These are phyloP conservation scores for Corylus avellana DNA, from an alignment of 306 rosid species.

Conservation along the genomic window DNA sequence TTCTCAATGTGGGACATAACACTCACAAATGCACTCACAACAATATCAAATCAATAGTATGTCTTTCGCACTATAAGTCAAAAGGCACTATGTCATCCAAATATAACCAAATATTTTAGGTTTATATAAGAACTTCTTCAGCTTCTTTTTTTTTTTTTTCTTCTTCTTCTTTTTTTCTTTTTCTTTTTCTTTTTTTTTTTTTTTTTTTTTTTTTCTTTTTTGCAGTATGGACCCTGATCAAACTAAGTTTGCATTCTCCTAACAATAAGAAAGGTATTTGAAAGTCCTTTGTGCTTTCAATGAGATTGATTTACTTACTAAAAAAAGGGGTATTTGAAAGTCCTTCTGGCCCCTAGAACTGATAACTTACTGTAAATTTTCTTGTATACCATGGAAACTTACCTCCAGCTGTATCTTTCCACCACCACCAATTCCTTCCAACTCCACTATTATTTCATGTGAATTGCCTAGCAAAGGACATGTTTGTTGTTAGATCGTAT, in stretches of 20 bases:
- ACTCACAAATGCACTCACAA: no score
- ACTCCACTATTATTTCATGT: constrained; percentile 76
- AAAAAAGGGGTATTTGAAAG: not conserved
- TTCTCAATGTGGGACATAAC: no score
- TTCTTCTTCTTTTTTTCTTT: no score
- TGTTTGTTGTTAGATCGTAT: constrained; percentile 18
- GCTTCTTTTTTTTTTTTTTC: no score
- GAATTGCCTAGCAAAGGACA: constrained; percentile 60
- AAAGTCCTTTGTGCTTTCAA: no score
- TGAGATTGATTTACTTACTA: no score
- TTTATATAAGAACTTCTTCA: not conserved
- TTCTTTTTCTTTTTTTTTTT: not conserved
- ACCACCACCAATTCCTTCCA: constrained; percentile 99
- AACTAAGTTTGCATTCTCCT: not conserved
- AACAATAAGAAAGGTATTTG: not conserved
- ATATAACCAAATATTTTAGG: not conserved
- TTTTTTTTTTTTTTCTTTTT: not conserved
- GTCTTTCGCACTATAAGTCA: not conserved
- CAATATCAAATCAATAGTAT: not conserved
- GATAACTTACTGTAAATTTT: not conserved
- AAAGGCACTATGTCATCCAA: not conserved
- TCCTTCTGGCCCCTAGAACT: constrained; percentile 8
- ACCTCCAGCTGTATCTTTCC: constrained; percentile 88
- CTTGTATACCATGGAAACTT: constrained; percentile 35
- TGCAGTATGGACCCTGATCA: not conserved